A percentile compares a stretch with the other conserved stretches of the same genome.
phyloP scores from a whole-genome alignment of 345 rosid species.

The Nasturtium officinale region DNA sequence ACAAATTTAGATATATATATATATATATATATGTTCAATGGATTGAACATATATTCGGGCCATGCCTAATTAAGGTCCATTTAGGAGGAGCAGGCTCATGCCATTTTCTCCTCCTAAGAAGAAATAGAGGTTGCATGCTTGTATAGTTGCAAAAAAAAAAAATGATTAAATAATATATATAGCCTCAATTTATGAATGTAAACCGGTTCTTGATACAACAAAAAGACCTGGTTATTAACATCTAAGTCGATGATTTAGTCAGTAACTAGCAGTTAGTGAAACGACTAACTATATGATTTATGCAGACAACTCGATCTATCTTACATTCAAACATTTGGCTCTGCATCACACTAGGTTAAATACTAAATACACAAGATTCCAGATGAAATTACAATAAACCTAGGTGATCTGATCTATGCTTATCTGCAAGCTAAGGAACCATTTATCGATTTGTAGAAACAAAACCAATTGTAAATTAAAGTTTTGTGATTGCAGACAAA shows the following conservation, averaged over 20 bases:
- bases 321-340: not conserved
- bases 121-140: too few relatives aligned
- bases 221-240: not conserved
- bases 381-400: not conserved
- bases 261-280: not conserved
- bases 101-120: not conserved
- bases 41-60: not conserved
- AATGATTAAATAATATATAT: not conserved
- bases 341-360: not conserved
- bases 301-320: not conserved
- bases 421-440: not conserved
- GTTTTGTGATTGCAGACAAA: too few relatives aligned
- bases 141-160: too few relatives aligned
- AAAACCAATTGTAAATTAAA: not conserved
- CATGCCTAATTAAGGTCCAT: not conserved
- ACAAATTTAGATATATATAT: too few relatives aligned
- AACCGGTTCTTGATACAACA: not conserved
- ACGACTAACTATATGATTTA: not conserved
- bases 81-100: not conserved
- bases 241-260: not conserved
- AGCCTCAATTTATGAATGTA: not conserved
- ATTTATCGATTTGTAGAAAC: not conserved
- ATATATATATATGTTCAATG: too few relatives aligned
- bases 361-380: not conserved
- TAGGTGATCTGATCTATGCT: not conserved